phyloP scores from a whole-genome alignment of 345 rosid genomes.

The Rhodamnia rubescens region DNA sequence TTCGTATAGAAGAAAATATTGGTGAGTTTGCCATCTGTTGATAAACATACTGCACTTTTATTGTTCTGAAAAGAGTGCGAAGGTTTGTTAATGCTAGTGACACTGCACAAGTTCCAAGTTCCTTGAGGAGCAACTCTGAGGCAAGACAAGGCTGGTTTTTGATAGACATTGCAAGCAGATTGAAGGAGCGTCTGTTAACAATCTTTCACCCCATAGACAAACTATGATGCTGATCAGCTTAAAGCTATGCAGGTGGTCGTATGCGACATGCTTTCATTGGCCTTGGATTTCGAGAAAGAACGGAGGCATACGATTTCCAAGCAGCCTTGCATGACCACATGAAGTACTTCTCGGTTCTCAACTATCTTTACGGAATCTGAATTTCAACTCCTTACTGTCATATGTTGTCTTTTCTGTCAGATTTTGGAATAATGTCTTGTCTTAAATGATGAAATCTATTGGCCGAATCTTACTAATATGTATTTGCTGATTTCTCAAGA shows the following conservation, averaged over 20 bases:
- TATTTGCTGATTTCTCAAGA: slow-evolving; percentile 19
- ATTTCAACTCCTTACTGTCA: background rate
- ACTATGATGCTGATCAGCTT: background rate
- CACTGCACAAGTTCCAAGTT: background rate
- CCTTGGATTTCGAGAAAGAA: slow-evolving; percentile 94
- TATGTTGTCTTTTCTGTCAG: background rate
- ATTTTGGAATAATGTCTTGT: background rate
- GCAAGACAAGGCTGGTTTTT: background rate
- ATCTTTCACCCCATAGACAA: background rate
- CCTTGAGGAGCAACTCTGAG: background rate
- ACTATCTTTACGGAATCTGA: background rate
- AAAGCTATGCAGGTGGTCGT: slow-evolving; percentile 68
- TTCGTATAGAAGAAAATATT: slow-evolving; percentile 92
- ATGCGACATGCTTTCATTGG: slow-evolving; percentile 94
- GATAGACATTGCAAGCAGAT: background rate
- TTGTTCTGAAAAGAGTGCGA: background rate
- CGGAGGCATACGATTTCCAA: slow-evolving; percentile 97
- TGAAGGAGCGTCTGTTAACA: background rate
- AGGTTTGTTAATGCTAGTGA: background rate
- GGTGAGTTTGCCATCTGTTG: slow-evolving; percentile 36
- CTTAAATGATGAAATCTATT: background rate
- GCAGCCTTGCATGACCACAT: slow-evolving; percentile 96
- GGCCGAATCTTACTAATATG: background rate
- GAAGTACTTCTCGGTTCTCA: slow-evolving; percentile 39
- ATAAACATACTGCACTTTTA: background rate